Percentiles rank a stretch among this genome's conserved stretches.
phyloP scores from a whole-genome alignment of 2,329 filamentous ascomycete genomes.

The Alternaria triticina region DNA sequence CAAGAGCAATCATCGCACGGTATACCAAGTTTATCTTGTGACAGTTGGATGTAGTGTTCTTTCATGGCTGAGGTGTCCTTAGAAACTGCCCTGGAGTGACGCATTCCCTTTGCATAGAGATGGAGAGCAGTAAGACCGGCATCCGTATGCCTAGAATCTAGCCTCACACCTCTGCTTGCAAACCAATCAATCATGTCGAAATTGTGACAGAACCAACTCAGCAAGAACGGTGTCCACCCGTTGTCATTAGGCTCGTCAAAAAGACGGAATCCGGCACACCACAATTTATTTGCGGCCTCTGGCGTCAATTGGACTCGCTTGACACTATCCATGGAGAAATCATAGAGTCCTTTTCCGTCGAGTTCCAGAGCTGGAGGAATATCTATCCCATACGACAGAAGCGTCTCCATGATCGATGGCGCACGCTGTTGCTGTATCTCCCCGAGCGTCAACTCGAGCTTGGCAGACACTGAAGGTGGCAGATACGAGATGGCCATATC shows the following conservation, averaged over 20 bases:
- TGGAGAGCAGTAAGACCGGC: background rate
- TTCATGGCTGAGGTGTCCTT: background rate
- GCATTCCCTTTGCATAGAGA: background rate
- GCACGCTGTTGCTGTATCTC: background rate
- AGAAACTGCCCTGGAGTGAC: too few species aligned
- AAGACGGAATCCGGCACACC: background rate
- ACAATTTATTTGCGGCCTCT: background rate
- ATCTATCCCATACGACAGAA: background rate
- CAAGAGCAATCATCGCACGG: background rate
- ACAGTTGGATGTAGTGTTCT: too few species aligned
- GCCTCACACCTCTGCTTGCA: background rate
- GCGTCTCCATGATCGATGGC: background rate
- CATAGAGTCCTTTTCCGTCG: background rate
- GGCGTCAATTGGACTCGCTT: rapidly evolving
- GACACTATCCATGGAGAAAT: too few species aligned
- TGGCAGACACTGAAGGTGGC: too few species aligned
- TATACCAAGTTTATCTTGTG: background rate
- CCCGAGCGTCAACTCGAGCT: background rate
- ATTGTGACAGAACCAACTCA: background rate
- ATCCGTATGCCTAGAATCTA: background rate
- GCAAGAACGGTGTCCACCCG: background rate
- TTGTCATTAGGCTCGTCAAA: background rate
- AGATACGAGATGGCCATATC: background rate
- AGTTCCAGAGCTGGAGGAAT: background rate
- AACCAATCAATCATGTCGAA: background rate